phyloP scores from a whole-genome alignment of 2,329 filamentous ascomycete species.

The Calonectria multiphialidica region DNA sequence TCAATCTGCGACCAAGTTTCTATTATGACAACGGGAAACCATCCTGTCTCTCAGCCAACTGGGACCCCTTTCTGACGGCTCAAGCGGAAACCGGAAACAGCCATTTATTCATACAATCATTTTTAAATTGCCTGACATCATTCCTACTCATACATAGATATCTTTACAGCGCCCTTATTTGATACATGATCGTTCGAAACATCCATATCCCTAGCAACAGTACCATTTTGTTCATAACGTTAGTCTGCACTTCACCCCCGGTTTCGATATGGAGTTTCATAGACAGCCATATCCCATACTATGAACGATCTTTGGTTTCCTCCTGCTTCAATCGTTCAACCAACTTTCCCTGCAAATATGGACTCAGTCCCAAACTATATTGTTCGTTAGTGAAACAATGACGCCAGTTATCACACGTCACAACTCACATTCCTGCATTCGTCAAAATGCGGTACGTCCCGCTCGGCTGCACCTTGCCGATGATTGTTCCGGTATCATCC shows the following conservation, averaged over 20 bases:
- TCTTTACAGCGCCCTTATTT: neutral
- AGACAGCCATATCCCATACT: conserved; percentile 29
- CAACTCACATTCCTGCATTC: conserved; percentile 75
- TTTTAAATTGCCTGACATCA: neutral
- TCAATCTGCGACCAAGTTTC: neutral
- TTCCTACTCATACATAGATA: neutral
- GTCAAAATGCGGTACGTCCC: conserved; percentile 75
- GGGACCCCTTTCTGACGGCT: neutral
- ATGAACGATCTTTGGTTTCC: conserved; percentile 51
- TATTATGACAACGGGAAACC: neutral
- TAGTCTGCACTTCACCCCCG: neutral
- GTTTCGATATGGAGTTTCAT: neutral
- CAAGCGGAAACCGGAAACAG: neutral
- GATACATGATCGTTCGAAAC: neutral
- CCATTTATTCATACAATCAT: neutral
- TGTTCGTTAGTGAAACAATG: conserved; percentile 33
- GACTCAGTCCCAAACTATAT: conserved; percentile 47
- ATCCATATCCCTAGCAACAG: neutral
- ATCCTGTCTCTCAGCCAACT: neutral
- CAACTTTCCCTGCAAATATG: conserved; percentile 66
- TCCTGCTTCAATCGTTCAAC: conserved; percentile 65
- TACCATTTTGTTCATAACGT: neutral
- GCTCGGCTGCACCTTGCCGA: conserved; percentile 70
- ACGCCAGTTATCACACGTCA: neutral
- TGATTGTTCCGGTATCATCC: conserved; percentile 66